A percentile compares a stretch with the other conserved stretches of the same genome.
These are phyloP conservation scores for Emmonsiellopsis sp. DNA, from an alignment of 2,329 filamentous ascomycete species.

Conservation along the genomic window DNA sequence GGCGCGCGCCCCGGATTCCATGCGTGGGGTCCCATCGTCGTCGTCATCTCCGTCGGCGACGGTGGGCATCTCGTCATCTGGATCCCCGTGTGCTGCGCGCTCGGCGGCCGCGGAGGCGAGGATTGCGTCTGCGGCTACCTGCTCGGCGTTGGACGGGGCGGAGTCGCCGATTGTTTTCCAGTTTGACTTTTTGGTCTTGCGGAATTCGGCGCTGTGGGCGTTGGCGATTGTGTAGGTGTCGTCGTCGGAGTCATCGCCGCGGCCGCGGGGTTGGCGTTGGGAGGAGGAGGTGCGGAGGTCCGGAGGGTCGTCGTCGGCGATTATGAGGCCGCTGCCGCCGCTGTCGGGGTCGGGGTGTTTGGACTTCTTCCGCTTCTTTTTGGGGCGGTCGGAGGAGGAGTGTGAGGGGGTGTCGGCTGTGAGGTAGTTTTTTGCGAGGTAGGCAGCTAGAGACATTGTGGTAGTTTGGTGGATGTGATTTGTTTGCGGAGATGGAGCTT, in stretches of 20 bases:
- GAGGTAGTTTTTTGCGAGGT: constrained; percentile 87
- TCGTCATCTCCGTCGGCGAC: constrained; percentile 31
- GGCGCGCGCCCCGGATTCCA: constrained; percentile 81
- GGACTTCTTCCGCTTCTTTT: constrained; percentile 49
- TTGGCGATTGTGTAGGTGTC: constrained; percentile 14
- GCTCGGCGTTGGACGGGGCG: constrained; percentile 41
- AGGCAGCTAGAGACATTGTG: constrained; percentile 56
- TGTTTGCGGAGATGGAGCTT: neutral
- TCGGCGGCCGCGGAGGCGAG: constrained; percentile 65
- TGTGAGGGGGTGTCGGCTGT: constrained; percentile 45
- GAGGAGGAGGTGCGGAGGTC: constrained; percentile 22
- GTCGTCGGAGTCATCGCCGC: constrained; percentile 26
- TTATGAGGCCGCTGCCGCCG: constrained; percentile 27
- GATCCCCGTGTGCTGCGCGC: constrained; percentile 40
- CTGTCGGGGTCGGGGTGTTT: constrained; percentile 46
- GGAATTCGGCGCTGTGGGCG: constrained; percentile 24
- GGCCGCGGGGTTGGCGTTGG: constrained; percentile 11
- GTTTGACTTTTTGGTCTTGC: constrained; percentile 64
- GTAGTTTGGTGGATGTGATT: neutral
- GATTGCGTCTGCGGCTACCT: constrained; percentile 69
- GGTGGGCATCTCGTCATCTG: constrained; percentile 39
- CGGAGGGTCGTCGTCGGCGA: constrained; percentile 34
- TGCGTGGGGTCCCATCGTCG: constrained; percentile 43
- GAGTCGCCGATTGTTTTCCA: constrained; percentile 60
- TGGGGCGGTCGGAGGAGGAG: constrained; percentile 35